phyloP scores from a whole-genome alignment of 106 monocot genomes.

The Dendrobium nobile region DNA sequence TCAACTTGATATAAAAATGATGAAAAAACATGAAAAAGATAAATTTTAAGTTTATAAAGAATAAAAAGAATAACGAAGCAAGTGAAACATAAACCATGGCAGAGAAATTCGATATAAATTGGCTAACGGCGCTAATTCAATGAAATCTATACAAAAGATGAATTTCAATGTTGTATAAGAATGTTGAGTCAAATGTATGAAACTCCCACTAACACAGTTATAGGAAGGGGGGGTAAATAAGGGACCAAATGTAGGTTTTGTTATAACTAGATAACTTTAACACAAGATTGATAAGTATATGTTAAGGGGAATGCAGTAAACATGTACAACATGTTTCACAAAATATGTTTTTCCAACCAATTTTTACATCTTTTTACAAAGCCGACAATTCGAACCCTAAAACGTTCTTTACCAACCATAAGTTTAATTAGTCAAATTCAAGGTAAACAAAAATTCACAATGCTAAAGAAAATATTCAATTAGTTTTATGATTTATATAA shows the following conservation, averaged over 20 bases:
- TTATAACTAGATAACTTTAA: too few species aligned
- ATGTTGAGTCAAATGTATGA: not conserved
- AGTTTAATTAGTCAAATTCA: too few species aligned
- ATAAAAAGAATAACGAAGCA: not conserved
- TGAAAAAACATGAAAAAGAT: not conserved
- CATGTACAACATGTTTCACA: not conserved
- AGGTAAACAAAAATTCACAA: not conserved
- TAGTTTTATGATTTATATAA: not conserved
- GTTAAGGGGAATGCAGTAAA: not conserved
- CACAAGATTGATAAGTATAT: too few species aligned
- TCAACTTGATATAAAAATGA: not conserved
- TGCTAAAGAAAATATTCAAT: not conserved
- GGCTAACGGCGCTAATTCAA: not conserved
- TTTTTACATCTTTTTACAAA: too few species aligned
- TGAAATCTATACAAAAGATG: not conserved
- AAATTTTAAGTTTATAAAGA: not conserved
- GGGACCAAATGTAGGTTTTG: too few species aligned
- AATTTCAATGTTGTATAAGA: not conserved
- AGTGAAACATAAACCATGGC: not conserved
- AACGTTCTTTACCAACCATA: too few species aligned
- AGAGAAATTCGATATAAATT: not conserved
- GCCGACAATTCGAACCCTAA: too few species aligned
- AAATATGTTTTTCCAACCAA: too few species aligned
- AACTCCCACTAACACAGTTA: not conserved
- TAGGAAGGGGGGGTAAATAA: not conserved